A percentile compares a stretch with the other conserved stretches of the same genome.
These are phyloP conservation scores for Xylogone sp. DNA, from an alignment of 2,329 filamentous ascomycete species.

Conservation along the genomic window DNA sequence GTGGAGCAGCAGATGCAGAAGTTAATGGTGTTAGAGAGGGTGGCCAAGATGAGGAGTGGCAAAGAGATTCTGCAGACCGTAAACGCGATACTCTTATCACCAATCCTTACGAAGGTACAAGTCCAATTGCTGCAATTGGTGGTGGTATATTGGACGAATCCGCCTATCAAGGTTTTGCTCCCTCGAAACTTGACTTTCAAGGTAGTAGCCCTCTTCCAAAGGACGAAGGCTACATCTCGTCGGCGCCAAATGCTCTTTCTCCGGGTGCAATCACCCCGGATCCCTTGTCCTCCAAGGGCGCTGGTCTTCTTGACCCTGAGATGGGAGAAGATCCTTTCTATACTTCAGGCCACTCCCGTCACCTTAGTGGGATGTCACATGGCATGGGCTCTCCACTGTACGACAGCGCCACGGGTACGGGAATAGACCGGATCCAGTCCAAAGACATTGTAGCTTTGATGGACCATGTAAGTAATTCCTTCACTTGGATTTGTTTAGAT, in stretches of 20 bases:
- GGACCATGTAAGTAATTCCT: constrained; percentile 69
- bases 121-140: constrained; percentile 48
- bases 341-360: constrained; percentile 54
- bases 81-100: constrained; percentile 65
- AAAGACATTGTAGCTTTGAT: constrained; percentile 96
- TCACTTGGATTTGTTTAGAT: constrained; percentile 1
- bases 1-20: constrained; percentile 49
- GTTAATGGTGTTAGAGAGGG: constrained; percentile 49
- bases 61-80: constrained; percentile 55
- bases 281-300: constrained; percentile 36
- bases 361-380: constrained; percentile 86
- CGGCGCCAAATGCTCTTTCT: constrained; percentile 51
- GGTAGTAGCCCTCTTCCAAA: constrained; percentile 56
- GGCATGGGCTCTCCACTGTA: constrained; percentile 88
- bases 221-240: constrained; percentile 92
- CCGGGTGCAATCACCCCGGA: constrained; percentile 43
- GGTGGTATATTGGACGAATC: constrained; percentile 37
- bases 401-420: constrained; percentile 81
- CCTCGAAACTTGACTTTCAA: constrained; percentile 23
- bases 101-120: constrained; percentile 63
- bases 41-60: constrained; percentile 62
- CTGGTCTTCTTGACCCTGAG: constrained; percentile 48
- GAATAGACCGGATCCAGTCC: constrained; percentile 88
- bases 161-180: constrained; percentile 35
- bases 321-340: constrained; percentile 65